phyloP scores from a whole-genome alignment of 345 rosid genomes.

The Sisymbrium altissimum region DNA sequence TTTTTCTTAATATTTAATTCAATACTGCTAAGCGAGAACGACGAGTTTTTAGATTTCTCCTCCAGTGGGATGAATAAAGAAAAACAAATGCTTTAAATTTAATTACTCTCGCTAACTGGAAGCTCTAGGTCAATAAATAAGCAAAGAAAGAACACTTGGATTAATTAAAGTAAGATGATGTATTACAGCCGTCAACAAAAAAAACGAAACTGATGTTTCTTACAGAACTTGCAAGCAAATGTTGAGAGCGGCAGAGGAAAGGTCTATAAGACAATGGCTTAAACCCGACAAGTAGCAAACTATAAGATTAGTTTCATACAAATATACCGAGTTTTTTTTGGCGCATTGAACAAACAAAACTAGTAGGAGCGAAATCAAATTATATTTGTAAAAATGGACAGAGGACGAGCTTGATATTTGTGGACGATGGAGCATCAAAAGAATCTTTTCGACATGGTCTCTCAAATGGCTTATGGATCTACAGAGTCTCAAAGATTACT shows the following conservation, averaged over 20 bases:
- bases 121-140: neutral
- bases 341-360: neutral
- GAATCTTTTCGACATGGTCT: slow-evolving; percentile 11
- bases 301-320: slow-evolving; percentile 1
- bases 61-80: neutral
- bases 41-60: neutral
- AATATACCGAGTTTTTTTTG: slow-evolving; percentile 3
- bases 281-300: neutral
- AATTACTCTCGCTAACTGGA: neutral
- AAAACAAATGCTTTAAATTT: too few relatives aligned
- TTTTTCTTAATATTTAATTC: neutral
- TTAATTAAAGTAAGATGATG: neutral
- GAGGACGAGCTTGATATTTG: neutral
- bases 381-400: neutral
- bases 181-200: neutral
- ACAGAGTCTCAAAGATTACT: slow-evolving; percentile 15
- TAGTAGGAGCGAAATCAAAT: neutral
- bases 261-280: neutral
- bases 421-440: slow-evolving; percentile 12
- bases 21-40: neutral
- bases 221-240: slow-evolving; percentile 14
- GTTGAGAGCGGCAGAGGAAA: slow-evolving; percentile 9
- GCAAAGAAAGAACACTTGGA: neutral
- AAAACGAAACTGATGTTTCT: neutral
- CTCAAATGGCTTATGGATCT: neutral